Conservation (phyloP, 768 basidiomycete species). For the Rubroboletus pulcherrimus region DNA sequence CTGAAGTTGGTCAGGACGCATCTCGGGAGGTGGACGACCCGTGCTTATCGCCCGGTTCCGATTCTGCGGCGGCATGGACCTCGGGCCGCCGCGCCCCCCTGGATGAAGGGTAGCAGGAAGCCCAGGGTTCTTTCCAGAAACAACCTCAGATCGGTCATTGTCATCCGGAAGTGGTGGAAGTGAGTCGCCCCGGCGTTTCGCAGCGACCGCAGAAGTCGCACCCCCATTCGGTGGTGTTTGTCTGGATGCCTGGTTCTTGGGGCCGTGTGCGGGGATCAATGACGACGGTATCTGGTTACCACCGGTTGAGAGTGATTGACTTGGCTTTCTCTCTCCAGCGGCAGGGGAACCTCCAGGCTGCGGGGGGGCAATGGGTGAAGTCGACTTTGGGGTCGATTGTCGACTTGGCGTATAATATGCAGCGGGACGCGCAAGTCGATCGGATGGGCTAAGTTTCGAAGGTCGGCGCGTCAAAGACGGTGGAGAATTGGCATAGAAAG, state of each 20-base stretch:
- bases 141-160: conserved; percentile 18
- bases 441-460: conserved; percentile 50
- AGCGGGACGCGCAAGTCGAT: conserved; percentile 47
- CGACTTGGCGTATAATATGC: conserved; percentile 20
- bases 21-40: conserved; percentile 8
- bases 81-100: conserved; percentile 23
- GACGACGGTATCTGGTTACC: conserved; percentile 20
- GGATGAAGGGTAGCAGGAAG: conserved; percentile 46
- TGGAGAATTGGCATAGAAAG: conserved; percentile 76
- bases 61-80: conserved; percentile 18
- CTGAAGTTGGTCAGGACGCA: conserved; percentile 3
- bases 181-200: conserved; percentile 27
- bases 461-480: conserved; percentile 49
- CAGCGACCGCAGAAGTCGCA: neutral
- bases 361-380: conserved; percentile 12
- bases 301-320: neutral
- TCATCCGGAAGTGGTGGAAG: conserved; percentile 42
- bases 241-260: conserved; percentile 7
- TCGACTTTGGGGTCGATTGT: conserved; percentile 15
- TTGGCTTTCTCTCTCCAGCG: conserved; percentile 8
- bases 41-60: conserved; percentile 9
- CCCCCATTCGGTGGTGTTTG: conserved; percentile 5
- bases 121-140: conserved; percentile 15
- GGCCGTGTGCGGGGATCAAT: conserved; percentile 20
- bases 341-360: conserved; percentile 11